Conservation (phyloP, 2,329 filamentous ascomycete genomes). For the Sporothrix phasma region DNA sequence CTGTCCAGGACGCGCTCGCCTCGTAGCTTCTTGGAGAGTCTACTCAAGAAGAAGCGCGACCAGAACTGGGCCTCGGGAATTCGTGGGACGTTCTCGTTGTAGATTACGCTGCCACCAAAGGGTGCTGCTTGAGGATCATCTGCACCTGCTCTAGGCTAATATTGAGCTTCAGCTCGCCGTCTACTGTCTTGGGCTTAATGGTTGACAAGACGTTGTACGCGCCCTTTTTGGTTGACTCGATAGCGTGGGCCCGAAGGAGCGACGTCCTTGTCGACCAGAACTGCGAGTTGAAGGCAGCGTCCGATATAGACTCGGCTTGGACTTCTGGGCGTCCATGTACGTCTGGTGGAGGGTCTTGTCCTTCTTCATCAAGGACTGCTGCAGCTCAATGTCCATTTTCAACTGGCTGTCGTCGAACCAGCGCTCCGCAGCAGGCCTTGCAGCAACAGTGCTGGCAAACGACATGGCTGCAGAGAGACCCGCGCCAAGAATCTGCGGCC, state of each 20-base stretch:
- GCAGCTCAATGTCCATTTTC: constrained; percentile 67
- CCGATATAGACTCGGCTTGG: constrained; percentile 75
- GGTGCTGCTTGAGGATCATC: constrained; percentile 87
- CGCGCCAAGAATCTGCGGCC: constrained; percentile 22
- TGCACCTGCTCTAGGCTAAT: constrained; percentile 88
- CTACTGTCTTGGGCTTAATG: constrained; percentile 69
- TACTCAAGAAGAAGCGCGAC: constrained; percentile 87
- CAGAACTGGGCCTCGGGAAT: constrained; percentile 76
- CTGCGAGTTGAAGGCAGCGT: constrained; percentile 74
- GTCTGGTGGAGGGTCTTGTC: constrained; percentile 68
- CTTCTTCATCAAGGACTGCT: constrained; percentile 78
- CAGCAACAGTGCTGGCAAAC: constrained; percentile 59
- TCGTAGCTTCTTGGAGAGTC: constrained; percentile 80
- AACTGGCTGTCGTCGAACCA: constrained; percentile 77
- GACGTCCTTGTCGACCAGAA: constrained; percentile 91
- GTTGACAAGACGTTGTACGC: constrained; percentile 90
- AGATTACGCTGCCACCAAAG: constrained; percentile 79
- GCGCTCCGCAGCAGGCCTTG: constrained; percentile 44
- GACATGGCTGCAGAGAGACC: constrained; percentile 61
- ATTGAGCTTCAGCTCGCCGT: constrained; percentile 62
- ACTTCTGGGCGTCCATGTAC: constrained; percentile 73
- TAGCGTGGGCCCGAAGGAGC: constrained; percentile 78
- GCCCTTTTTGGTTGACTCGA: constrained; percentile 77
- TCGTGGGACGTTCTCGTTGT: constrained; percentile 85
- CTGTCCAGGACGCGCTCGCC: constrained; percentile 75